Conservation (phyloP, 2,329 filamentous ascomycete genomes). For the Clonostachys chloroleuca region DNA sequence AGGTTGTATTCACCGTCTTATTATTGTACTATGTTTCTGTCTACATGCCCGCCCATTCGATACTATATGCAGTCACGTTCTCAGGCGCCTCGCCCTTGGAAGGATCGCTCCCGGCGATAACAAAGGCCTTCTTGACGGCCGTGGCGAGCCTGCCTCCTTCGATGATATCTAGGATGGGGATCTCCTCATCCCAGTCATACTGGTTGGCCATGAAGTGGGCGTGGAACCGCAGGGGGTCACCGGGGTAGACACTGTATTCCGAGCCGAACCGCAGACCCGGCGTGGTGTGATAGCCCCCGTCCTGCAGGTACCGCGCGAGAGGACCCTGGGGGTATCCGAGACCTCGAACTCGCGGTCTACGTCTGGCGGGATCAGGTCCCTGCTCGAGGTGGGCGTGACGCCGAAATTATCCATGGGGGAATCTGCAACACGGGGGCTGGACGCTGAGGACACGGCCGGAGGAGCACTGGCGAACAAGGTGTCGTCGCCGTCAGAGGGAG, state of each 20-base stretch:
- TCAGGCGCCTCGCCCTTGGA: constrained; percentile 22
- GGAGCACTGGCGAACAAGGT: neutral
- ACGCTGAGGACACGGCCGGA: neutral
- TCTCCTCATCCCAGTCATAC: constrained; percentile 81
- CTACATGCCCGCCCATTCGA: constrained; percentile 94
- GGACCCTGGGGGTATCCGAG: constrained; percentile 30
- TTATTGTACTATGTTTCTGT: constrained; percentile 11
- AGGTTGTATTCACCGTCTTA: constrained; percentile 1
- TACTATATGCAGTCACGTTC: constrained; percentile 68
- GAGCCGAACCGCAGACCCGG: constrained; percentile 93
- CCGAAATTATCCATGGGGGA: constrained; percentile 1
- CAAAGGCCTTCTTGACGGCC: constrained; percentile 91
- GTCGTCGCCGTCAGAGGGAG: neutral
- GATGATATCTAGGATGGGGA: constrained; percentile 80
- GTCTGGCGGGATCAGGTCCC: constrained; percentile 15
- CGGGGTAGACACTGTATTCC: constrained; percentile 91
- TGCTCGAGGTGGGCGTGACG: constrained; percentile 29
- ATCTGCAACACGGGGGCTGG: neutral
- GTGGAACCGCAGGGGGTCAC: constrained; percentile 91
- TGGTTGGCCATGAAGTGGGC: constrained; percentile 89
- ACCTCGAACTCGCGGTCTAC: constrained; percentile 5
- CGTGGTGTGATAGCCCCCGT: constrained; percentile 77
- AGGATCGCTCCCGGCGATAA: constrained; percentile 68
- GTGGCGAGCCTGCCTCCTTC: constrained; percentile 85
- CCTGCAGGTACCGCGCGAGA: constrained; percentile 77